phyloP scores from a whole-genome alignment of 1,139 yeast species.

The Geotrichum europaeum region DNA sequence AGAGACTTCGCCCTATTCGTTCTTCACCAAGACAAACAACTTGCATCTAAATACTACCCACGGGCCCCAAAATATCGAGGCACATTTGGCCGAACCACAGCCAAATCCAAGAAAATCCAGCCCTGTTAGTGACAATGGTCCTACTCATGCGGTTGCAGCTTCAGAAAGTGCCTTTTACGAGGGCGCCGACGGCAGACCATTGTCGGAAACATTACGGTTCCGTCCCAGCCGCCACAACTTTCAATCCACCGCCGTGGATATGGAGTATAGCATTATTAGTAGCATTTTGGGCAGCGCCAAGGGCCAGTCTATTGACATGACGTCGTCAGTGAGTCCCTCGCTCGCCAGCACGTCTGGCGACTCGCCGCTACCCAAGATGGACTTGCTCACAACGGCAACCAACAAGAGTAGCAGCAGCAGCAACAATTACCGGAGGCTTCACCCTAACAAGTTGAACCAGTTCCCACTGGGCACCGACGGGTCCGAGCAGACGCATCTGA shows the following conservation, averaged over 20 bases:
- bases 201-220: constrained; percentile 1
- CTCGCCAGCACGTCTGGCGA: constrained; percentile 11
- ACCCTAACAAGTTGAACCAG: constrained; percentile 22
- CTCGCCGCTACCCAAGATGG: not conserved
- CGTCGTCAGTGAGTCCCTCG: constrained; percentile 11
- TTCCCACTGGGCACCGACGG: constrained; percentile 19
- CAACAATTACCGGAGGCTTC: constrained; percentile 3
- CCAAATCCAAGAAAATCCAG: not conserved
- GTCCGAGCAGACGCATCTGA: constrained; percentile 8
- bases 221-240: constrained; percentile 33
- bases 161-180: not conserved
- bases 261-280: constrained; percentile 74
- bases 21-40: not conserved
- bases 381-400: not conserved
- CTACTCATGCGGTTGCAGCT: not conserved
- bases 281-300: constrained; percentile 49
- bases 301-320: not conserved
- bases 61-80: not conserved
- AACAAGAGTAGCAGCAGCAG: not conserved
- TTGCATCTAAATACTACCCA: not conserved
- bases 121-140: not conserved
- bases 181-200: not conserved
- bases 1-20: not conserved
- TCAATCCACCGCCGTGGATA: constrained; percentile 69
- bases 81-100: not conserved